Base-by-base conservation (phyloP, 2,329 filamentous ascomycete genomes). In the Thielaviopsis ethacetica region DNA sequence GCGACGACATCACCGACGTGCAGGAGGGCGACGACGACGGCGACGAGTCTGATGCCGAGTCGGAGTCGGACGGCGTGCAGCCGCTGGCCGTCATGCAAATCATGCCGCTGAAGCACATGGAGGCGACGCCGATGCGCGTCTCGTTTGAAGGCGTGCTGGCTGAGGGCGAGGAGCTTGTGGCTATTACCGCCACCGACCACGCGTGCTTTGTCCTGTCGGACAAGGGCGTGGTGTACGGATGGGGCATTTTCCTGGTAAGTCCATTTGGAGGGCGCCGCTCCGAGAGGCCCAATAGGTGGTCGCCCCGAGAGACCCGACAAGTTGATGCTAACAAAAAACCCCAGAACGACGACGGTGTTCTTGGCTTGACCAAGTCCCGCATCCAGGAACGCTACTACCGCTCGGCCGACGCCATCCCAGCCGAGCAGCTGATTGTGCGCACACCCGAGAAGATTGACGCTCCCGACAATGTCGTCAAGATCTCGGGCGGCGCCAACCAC, bases 201-300 rank as follows among this genome's bases (percentile, higher is more conserved):
- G 75, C 77, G 21, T 80, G 78, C 1, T 83, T 85, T 65, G 81
- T 75, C 5, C 71, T 86, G 17, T 84, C 82, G 4, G 74, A 77
- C 12, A 75, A 78, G 56, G 83, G 83, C 17, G 70, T 73, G 24
- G 80, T 86, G 24, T 85, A 82, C 65, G 82, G 82, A 53, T 85
- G 83, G 80, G 83, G 83, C 19, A 82, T 80, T 17, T 85, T 86
- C 71, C 71, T 81, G 66, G 76, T 67, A 62, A 57, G 64, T 12
- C 17, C n/a, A 15, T 17, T 24, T 19, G 26, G 17, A n/a, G 4
- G n/a, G n/a, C n/a, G n/a, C n/a, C n/a, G n/a, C n/a, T n/a, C n/a
- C n/a, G n/a, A n/a, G n/a, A n/a, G n/a, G n/a, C n/a, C n/a, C n/a
- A n/a, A n/a, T n/a, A n/a, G n/a, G n/a, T n/a, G n/a, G n/a, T n/a